Conservation (phyloP, 1,284 basidiomycete species). For the Malassezia globosa region DNA sequence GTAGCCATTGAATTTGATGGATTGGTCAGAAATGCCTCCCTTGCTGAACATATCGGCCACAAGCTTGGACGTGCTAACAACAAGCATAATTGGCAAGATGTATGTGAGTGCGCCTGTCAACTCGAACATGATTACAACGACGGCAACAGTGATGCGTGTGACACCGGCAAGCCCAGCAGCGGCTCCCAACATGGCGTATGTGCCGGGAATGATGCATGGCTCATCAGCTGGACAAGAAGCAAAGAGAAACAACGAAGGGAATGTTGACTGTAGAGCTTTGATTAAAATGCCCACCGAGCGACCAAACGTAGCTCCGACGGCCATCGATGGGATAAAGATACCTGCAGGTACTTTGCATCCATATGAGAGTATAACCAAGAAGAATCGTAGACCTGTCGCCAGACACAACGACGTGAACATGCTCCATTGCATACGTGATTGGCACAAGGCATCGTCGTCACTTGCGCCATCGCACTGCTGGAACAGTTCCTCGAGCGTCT, state of each 20-base stretch:
- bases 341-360: conserved; percentile 94
- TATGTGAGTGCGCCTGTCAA: conserved; percentile 96
- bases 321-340: conserved; percentile 92
- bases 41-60: conserved; percentile 90
- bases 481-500: conserved; percentile 90
- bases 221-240: conserved; percentile 77
- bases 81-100: conserved; percentile 96
- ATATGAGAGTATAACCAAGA: conserved; percentile 81
- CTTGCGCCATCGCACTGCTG: conserved; percentile 90
- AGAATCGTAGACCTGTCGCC: conserved; percentile 76
- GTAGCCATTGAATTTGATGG: conserved; percentile 92
- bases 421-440: conserved; percentile 87
- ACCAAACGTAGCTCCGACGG: conserved; percentile 91
- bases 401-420: conserved; percentile 85
- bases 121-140: conserved; percentile 99
- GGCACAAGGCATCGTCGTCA: conserved; percentile 82
- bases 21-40: conserved; percentile 89
- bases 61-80: conserved; percentile 86
- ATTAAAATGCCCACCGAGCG: conserved; percentile 73
- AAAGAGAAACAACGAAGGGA: conserved; percentile 67
- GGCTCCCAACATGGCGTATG: conserved; percentile 47
- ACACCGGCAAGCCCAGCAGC: conserved; percentile 55
- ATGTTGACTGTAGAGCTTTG: conserved; percentile 79
- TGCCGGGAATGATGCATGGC: conserved; percentile 95
- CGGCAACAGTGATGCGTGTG: conserved; percentile 90